phyloP scores from a whole-genome alignment of 257 asterid species.

The Solanum verrucosum region DNA sequence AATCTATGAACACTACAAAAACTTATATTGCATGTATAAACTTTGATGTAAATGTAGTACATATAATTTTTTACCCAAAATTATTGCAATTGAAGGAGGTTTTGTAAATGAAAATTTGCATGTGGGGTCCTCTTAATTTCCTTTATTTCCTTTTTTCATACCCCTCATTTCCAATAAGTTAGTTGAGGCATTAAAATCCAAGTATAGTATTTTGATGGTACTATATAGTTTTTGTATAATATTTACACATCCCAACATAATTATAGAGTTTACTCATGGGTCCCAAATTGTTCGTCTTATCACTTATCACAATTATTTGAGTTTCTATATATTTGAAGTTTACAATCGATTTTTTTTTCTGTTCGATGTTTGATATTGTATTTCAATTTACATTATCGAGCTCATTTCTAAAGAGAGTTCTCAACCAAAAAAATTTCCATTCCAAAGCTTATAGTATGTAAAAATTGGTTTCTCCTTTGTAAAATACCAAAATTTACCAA shows the following conservation, averaged over 20 bases:
- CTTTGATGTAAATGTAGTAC: background rate
- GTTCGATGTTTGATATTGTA: too few relatives aligned
- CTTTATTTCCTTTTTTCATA: background rate
- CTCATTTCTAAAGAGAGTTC: too few relatives aligned
- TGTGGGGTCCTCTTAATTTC: constrained; percentile 36
- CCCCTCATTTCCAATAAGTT: background rate
- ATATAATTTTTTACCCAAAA: background rate
- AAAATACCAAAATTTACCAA: background rate
- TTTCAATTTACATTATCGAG: background rate
- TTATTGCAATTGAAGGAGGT: constrained; percentile 1
- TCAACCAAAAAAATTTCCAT: too few relatives aligned
- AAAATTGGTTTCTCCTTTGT: background rate
- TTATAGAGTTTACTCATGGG: constrained; percentile 14
- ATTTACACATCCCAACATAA: constrained; percentile 22
- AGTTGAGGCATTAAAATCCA: constrained; percentile 20
- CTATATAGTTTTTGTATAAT: background rate
- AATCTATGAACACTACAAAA: background rate
- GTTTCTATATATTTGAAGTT: background rate
- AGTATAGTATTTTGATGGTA: background rate
- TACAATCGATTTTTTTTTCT: background rate
- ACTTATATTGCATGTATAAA: background rate
- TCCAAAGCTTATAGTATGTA: too few relatives aligned
- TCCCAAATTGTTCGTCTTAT: constrained; percentile 13
- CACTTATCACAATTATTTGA: constrained; percentile 19
- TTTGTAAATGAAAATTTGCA: background rate